Conservation (phyloP, 352 stramenopile genomes). For the Pythium oligandrum region DNA sequence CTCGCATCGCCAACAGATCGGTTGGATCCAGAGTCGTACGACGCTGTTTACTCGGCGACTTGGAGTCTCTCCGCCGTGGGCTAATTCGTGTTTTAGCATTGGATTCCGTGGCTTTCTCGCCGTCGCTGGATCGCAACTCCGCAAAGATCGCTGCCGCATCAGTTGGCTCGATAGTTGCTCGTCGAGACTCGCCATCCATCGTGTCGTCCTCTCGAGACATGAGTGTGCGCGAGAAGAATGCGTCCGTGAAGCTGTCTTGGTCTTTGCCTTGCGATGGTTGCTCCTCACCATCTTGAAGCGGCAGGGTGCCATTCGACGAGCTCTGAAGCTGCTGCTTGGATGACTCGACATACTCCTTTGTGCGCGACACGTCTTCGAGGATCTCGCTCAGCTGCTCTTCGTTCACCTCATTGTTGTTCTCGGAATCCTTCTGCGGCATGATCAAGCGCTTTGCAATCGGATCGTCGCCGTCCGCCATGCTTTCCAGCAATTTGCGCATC, state of each 20-base stretch:
- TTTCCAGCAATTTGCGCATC: slow-evolving; percentile 20
- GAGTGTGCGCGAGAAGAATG: slow-evolving; percentile 45
- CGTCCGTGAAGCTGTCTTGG: slow-evolving; percentile 47
- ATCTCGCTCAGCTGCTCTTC: neutral
- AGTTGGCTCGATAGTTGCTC: slow-evolving; percentile 47
- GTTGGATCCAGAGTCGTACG: slow-evolving; percentile 49
- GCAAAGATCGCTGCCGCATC: slow-evolving; percentile 42
- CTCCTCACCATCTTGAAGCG: slow-evolving; percentile 1
- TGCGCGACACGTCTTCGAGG: slow-evolving; percentile 9
- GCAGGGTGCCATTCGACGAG: slow-evolving; percentile 2
- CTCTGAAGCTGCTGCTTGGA: slow-evolving; percentile 28
- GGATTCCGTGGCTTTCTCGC: neutral
- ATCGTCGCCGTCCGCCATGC: slow-evolving; percentile 5
- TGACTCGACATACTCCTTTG: slow-evolving; percentile 15
- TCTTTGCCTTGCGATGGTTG: neutral
- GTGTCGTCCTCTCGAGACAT: slow-evolving; percentile 18
- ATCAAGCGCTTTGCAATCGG: slow-evolving; percentile 14
- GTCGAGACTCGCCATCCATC: slow-evolving; percentile 10
- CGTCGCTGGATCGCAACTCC: slow-evolving; percentile 21
- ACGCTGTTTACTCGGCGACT: slow-evolving; percentile 5
- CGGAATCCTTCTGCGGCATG: neutral
- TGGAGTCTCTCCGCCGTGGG: neutral
- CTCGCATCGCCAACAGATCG: slow-evolving; percentile 29
- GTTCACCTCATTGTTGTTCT: neutral
- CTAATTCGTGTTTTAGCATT: slow-evolving; percentile 4